Conservation (phyloP, 2,329 filamentous ascomycete species). For the Zymoseptoria passerinii region DNA sequence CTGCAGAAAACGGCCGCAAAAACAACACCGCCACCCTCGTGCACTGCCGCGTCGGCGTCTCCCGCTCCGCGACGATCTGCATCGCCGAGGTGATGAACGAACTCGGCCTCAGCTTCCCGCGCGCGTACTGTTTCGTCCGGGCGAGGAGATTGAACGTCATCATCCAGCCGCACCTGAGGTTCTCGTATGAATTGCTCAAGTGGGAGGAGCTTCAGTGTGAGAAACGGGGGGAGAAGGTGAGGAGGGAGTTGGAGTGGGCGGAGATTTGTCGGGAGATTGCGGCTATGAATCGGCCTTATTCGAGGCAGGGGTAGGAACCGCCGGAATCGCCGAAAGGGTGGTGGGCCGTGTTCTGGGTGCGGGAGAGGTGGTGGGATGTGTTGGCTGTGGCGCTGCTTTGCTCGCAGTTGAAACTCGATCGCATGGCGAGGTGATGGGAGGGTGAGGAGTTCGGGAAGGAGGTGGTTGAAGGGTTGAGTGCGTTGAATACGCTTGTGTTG, state of each 20-base stretch:
- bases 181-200: constrained; percentile 89
- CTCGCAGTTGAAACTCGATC: no score
- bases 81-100: constrained; percentile 97
- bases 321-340: neutral
- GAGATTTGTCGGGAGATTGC: constrained; percentile 85
- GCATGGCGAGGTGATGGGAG: no score
- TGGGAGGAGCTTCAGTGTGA: constrained; percentile 77
- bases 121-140: constrained; percentile 92
- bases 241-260: constrained; percentile 82
- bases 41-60: constrained; percentile 93
- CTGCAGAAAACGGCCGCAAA: constrained; percentile 65
- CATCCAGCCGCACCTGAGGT: constrained; percentile 91
- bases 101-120: constrained; percentile 71
- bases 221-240: constrained; percentile 46
- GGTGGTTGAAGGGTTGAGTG: no score
- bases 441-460: no score
- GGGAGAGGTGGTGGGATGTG: no score
- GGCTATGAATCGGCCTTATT: constrained; percentile 91
- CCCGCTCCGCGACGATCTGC: constrained; percentile 90
- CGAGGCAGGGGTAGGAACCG: constrained; percentile 44
- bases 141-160: constrained; percentile 92
- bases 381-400: no score
- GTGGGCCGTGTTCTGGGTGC: no score
- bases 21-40: constrained; percentile 81
- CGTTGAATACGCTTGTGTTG: no score